A percentile compares a stretch with the other conserved stretches of the same genome.
These are phyloP conservation scores for Acer negundo DNA, from an alignment of 345 rosid species.

Conservation along the genomic window DNA sequence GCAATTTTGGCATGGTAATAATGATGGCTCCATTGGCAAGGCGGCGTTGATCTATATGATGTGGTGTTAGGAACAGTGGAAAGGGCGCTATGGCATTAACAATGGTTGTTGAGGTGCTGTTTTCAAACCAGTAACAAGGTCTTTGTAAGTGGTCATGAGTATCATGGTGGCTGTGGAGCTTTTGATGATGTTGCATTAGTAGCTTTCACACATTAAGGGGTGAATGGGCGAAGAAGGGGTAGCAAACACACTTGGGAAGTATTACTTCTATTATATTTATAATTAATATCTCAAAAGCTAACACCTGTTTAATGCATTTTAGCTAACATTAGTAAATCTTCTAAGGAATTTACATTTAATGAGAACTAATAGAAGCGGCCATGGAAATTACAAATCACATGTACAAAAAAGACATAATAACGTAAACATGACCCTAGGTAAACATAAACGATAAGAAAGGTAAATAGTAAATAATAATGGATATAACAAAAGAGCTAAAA, in stretches of 20 bases:
- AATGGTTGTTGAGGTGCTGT: background rate
- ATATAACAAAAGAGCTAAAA: conserved; percentile 4
- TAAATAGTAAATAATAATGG: background rate
- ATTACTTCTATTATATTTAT: background rate
- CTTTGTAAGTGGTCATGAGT: background rate
- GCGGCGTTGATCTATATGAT: background rate
- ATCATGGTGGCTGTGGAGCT: background rate
- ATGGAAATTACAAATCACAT: background rate
- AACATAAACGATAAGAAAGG: background rate
- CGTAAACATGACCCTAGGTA: background rate
- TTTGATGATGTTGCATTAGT: background rate
- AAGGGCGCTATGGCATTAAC: background rate
- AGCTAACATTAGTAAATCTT: background rate
- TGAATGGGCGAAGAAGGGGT: background rate
- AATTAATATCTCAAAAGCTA: background rate
- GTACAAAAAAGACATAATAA: background rate
- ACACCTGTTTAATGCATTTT: background rate
- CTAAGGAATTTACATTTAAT: background rate
- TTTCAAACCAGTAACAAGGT: background rate
- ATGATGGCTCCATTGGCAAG: background rate
- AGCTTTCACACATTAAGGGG: background rate
- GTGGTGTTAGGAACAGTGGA: background rate
- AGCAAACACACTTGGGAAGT: background rate
- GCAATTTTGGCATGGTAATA: background rate
- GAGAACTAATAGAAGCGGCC: background rate